Evolutionary conservation across 352 stramenopile species (phyloP), one percentile per base, ranked within the genome.

Genomic region (Globisporangium apiculatum): DNA sequence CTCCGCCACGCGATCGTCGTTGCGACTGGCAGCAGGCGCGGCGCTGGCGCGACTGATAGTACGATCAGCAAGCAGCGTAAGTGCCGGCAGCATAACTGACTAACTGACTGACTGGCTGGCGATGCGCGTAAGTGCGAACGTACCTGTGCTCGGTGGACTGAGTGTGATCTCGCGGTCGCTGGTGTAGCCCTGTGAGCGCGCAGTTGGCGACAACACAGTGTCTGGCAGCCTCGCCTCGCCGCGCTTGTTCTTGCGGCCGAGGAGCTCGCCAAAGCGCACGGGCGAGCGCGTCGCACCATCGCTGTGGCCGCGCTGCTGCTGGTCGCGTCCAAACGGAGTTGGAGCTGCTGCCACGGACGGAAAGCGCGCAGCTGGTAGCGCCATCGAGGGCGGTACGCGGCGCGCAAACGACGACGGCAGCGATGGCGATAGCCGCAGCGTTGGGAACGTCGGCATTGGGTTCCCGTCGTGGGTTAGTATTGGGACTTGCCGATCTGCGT

Each of bases 111-210:
- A 47, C 42, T 47, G 12, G 42, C 12, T 11, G 15, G 15, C 15
- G 42, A 47, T 5, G 4, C 7, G 42, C 42, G 11, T 15, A 5
- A 17, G 9, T 11, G 8, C 37, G 45, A 40, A 41, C 42, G 7
- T 9, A 62, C 59, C 59, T 42, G 59, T 47, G 48, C 59, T 65
- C 2, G 48, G 35, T 38, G 59, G 59, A 43, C 59, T 65, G 35
- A 65, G 53, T 36, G 59, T 65, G 48, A 60, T 60, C 24, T 55
- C 48, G 18, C 59, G 53, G 24, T 63, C 62, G 17, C 43, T 55
- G 41, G 31, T 52, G 38, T 53, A 69, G 15, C 66, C 59, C 45
- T 83, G 65, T 64, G 67, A 83, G 46, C 74, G 60, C 12, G 67
- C 75, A 14, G 65, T 73, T 7, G 73, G 73, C 14, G 73, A 83